Evolutionary conservation across 1,284 basidiomycete genomes (phyloP).

Genomic region (Malassezia obtusa): DNA sequence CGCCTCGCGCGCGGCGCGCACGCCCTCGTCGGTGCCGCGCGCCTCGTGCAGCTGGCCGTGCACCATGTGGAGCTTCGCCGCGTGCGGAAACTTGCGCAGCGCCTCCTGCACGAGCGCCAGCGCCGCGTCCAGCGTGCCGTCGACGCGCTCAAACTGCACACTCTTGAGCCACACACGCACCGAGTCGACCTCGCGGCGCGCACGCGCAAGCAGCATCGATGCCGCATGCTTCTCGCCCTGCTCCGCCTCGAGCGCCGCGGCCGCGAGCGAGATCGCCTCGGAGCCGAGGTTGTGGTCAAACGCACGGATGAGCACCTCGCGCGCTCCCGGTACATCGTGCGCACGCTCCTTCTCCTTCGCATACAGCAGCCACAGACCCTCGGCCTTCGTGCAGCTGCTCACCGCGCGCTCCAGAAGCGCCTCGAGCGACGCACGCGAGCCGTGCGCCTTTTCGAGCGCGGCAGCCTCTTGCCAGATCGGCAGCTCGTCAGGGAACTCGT

Average conservation of each 20-base stretch:
- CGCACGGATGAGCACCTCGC: slow-evolving; percentile 74
- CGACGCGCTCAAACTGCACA: slow-evolving; percentile 82
- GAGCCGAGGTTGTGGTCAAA: slow-evolving; percentile 93
- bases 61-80: slow-evolving; percentile 89
- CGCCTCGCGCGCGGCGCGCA: slow-evolving; percentile 23
- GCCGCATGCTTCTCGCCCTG: slow-evolving; percentile 80
- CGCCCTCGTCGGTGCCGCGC: neutral
- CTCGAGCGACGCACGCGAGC: slow-evolving; percentile 69
- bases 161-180: slow-evolving; percentile 97
- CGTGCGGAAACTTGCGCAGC: slow-evolving; percentile 69
- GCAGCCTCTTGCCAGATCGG: slow-evolving; percentile 80
- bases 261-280: slow-evolving; percentile 92
- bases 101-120: slow-evolving; percentile 66
- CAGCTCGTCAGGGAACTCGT: slow-evolving; percentile 76
- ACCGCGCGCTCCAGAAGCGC: slow-evolving; percentile 73
- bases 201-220: slow-evolving; percentile 71
- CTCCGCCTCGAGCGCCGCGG: slow-evolving; percentile 89
- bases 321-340: slow-evolving; percentile 68
- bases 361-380: slow-evolving; percentile 91
- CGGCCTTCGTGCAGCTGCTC: slow-evolving; percentile 79
- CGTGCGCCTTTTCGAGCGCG: slow-evolving; percentile 80
- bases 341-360: slow-evolving; percentile 89
- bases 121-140: slow-evolving; percentile 65
- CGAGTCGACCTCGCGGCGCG: slow-evolving; percentile 77
- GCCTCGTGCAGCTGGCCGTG: slow-evolving; percentile 72